A percentile compares a stretch with the other conserved stretches of the same genome.
Conservation (phyloP, 768 basidiomycete species). For the Mycena venus region DNA sequence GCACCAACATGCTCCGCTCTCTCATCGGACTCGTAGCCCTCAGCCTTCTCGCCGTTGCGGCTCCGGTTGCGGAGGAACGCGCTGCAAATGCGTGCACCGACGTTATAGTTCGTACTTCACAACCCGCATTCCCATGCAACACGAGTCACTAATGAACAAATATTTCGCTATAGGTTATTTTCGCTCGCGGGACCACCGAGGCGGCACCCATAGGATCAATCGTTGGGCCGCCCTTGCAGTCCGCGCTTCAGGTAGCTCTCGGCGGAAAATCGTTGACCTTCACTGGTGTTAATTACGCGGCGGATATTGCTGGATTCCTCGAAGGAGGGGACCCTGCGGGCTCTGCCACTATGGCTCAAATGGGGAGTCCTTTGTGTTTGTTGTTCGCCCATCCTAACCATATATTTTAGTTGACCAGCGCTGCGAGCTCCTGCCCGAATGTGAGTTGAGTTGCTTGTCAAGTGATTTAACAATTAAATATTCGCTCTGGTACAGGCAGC, state of each 20-base stretch:
- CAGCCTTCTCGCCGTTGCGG: background rate
- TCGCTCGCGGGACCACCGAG: constrained; percentile 55
- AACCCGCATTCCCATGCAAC: no score
- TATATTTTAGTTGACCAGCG: constrained; percentile 6
- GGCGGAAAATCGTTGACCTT: constrained; percentile 48
- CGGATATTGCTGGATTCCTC: constrained; percentile 50
- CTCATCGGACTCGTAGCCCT: constrained; percentile 4
- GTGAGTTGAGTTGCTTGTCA: constrained; percentile 1
- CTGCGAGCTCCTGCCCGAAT: constrained; percentile 28
- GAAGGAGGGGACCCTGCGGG: constrained; percentile 52
- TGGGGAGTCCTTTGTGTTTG: constrained; percentile 34
- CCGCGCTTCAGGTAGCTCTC: constrained; percentile 45
- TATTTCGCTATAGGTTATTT: constrained; percentile 43
- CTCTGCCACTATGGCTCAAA: constrained; percentile 50
- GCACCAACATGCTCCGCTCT: constrained; percentile 12
- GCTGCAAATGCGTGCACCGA: constrained; percentile 21
- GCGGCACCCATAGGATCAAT: constrained; percentile 48
- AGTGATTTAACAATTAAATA: background rate
- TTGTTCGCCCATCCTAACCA: no score
- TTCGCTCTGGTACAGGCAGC: constrained; percentile 15
- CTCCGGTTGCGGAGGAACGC: constrained; percentile 9
- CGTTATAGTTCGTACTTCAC: constrained; percentile 21
- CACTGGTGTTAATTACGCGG: constrained; percentile 53
- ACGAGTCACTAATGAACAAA: no score
- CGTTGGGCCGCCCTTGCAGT: constrained; percentile 53